Percentiles rank a stretch among this genome's conserved stretches.
These are phyloP conservation scores for Penicillium paxilli DNA, from an alignment of 495 filamentous ascomycete species.

Conservation along the genomic window DNA sequence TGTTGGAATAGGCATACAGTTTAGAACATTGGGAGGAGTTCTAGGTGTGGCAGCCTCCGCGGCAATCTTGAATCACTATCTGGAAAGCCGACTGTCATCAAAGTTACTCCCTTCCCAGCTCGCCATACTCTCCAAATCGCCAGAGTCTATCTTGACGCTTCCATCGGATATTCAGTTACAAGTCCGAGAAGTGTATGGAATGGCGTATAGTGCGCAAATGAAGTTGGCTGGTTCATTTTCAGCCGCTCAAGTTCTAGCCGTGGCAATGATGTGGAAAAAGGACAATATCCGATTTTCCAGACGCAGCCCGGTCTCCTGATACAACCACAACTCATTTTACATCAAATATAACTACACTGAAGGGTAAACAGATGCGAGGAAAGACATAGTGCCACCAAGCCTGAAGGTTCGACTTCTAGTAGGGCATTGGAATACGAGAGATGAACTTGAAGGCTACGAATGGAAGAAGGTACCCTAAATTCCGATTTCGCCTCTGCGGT, in stretches of 20 bases:
- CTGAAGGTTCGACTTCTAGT: too few species aligned
- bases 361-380: too few species aligned
- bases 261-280: conserved; percentile 20
- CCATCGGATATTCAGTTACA: conserved; percentile 4
- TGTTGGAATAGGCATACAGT: conserved; percentile 21
- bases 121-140: conserved; percentile 4
- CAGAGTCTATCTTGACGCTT: conserved; percentile 12
- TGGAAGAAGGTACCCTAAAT: too few species aligned
- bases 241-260: conserved; percentile 13
- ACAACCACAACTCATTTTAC: too few species aligned
- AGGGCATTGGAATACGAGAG: too few species aligned
- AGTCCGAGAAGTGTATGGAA: conserved; percentile 20
- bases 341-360: too few species aligned
- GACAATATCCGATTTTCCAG: conserved; percentile 2
- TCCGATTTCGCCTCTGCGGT: too few species aligned
- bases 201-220: conserved; percentile 30
- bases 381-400: too few species aligned
- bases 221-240: conserved; percentile 26
- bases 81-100: conserved; percentile 10
- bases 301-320: neutral
- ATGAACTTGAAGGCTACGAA: too few species aligned
- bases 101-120: conserved; percentile 7
- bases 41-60: conserved; percentile 27
- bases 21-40: conserved; percentile 29
- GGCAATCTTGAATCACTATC: conserved; percentile 23